phyloP scores from a whole-genome alignment of 305 asterid genomes.

The Euphrasia arctica region DNA sequence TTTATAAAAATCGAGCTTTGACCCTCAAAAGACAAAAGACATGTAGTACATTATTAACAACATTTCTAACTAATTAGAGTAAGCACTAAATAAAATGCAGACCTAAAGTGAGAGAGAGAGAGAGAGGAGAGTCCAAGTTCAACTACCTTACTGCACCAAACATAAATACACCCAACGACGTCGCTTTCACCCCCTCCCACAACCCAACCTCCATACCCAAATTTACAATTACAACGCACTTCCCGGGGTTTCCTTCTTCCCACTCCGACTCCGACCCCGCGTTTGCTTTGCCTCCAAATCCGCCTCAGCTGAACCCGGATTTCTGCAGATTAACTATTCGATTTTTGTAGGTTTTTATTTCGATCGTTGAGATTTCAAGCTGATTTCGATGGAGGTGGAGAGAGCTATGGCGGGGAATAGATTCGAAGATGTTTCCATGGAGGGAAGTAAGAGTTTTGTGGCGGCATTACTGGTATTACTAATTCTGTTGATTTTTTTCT shows the following conservation, averaged over 20 bases:
- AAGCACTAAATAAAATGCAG: background rate
- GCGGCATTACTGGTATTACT: constrained; percentile 70
- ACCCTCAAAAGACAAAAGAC: too few relatives aligned
- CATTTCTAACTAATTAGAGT: too few relatives aligned
- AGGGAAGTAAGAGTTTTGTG: constrained; percentile 81
- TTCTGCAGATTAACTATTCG: constrained; percentile 11
- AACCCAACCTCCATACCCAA: constrained; percentile 24
- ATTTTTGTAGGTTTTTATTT: background rate
- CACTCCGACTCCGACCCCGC: constrained; percentile 2
- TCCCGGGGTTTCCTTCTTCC: constrained; percentile 30
- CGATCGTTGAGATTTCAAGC: background rate
- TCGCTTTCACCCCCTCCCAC: constrained; percentile 27
- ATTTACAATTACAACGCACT: constrained; percentile 35
- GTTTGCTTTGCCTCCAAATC: constrained; percentile 21
- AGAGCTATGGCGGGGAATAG: constrained; percentile 34
- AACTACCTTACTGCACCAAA: constrained; percentile 32
- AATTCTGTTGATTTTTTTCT: background rate
- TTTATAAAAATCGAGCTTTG: too few relatives aligned
- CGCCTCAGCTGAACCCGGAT: constrained; percentile 4
- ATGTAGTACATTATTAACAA: too few relatives aligned
- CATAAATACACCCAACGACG: constrained; percentile 39
- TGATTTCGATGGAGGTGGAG: constrained; percentile 51
- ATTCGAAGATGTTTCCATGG: constrained; percentile 70
- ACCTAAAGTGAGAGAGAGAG: constrained; percentile 14
- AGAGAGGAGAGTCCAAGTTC: constrained; percentile 31